Conservation (phyloP, 768 basidiomycete species). For the Termitomyces sp. region DNA sequence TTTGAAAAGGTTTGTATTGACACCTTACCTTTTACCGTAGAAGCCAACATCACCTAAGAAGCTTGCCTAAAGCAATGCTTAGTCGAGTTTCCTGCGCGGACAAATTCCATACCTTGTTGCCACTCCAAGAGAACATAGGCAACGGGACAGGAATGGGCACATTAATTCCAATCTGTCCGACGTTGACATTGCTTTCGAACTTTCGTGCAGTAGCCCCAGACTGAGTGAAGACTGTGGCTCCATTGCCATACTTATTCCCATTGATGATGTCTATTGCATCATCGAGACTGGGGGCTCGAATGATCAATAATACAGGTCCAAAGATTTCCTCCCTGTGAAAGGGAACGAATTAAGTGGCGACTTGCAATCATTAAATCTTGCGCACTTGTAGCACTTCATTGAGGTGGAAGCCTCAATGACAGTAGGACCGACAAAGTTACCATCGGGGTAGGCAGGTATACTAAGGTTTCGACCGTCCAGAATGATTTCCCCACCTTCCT, state of each 20-base stretch:
- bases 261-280: conserved; percentile 91
- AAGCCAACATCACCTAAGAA: conserved; percentile 84
- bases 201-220: conserved; percentile 94
- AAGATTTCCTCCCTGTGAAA: conserved; percentile 83
- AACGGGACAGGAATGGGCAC: conserved; percentile 88
- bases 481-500: conserved; percentile 80
- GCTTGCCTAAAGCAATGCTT: conserved; percentile 40
- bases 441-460: conserved; percentile 72
- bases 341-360: background rate
- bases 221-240: conserved; percentile 96
- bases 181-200: conserved; percentile 84
- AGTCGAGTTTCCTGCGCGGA: background rate
- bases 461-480: conserved; percentile 76
- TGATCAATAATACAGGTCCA: conserved; percentile 78
- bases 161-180: conserved; percentile 92
- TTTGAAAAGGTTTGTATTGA: background rate
- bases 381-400: conserved; percentile 86
- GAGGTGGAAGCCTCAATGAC: conserved; percentile 76
- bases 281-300: conserved; percentile 79
- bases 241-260: conserved; percentile 87
- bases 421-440: conserved; percentile 94
- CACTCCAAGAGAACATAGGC: conserved; percentile 96
- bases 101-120: conserved; percentile 60
- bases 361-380: conserved; percentile 1
- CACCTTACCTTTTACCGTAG: conserved; percentile 75